Evolutionary conservation across 306 rosid genomes (phyloP).

Genomic region (Casuarina glauca): DNA sequence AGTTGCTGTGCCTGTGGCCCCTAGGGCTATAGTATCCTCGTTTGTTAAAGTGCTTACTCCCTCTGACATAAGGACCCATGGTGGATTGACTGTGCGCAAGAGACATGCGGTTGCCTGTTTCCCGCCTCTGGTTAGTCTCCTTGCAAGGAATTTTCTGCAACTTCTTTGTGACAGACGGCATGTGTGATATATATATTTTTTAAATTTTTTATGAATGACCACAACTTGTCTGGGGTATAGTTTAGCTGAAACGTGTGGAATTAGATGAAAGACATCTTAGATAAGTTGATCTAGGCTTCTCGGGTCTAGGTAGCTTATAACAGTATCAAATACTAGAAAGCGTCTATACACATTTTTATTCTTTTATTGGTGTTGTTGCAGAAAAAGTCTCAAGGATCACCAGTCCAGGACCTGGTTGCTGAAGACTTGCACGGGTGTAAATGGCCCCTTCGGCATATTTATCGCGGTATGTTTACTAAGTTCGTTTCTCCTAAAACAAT

Average conservation of each 20-base stretch:
- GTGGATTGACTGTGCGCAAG: constrained; percentile 73
- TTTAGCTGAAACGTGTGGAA: not conserved
- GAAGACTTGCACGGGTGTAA: constrained; percentile 69
- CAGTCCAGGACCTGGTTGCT: constrained; percentile 54
- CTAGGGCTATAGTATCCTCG: constrained; percentile 15
- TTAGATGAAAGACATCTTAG: not conserved
- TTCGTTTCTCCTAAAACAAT: not conserved
- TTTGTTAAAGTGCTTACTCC: constrained; percentile 59
- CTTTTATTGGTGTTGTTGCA: constrained; percentile 34
- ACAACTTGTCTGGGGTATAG: not conserved
- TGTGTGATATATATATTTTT: not conserved
- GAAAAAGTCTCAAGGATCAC: constrained; percentile 60
- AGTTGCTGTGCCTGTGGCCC: constrained; percentile 19
- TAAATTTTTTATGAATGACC: not conserved
- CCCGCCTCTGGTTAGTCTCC: constrained; percentile 62
- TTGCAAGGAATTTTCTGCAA: constrained; percentile 11
- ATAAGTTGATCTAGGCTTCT: not conserved
- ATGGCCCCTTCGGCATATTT: constrained; percentile 73
- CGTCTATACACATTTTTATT: constrained; percentile 1
- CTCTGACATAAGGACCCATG: constrained; percentile 71
- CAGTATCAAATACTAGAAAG: not conserved
- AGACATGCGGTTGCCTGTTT: constrained; percentile 55
- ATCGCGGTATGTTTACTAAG: constrained; percentile 44
- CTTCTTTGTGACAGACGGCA: not conserved
- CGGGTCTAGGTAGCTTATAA: not conserved